These are phyloP conservation scores for Echeveria elegans DNA, from an alignment of 164 flowering plant genomes.

Conservation along the genomic window DNA sequence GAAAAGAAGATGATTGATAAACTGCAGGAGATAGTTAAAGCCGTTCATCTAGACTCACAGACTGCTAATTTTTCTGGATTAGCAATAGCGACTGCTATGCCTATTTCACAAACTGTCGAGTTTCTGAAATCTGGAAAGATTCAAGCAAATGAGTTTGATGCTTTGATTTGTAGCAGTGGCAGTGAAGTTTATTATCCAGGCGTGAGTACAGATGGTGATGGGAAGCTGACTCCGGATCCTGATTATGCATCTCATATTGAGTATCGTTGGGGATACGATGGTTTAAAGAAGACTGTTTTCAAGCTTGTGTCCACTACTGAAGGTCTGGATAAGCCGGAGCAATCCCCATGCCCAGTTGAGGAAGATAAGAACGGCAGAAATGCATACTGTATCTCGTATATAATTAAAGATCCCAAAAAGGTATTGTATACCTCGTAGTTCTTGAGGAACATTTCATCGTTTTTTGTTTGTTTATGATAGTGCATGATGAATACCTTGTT, in stretches of 20 bases:
- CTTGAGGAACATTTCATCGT: background rate
- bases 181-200: constrained; percentile 91
- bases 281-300: constrained; percentile 71
- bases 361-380: constrained; percentile 63
- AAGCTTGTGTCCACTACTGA: constrained; percentile 58
- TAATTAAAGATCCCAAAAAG: constrained; percentile 59
- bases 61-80: constrained; percentile 51
- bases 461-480: background rate
- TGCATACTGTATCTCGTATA: constrained; percentile 63
- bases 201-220: constrained; percentile 36
- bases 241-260: constrained; percentile 83
- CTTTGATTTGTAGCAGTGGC: constrained; percentile 88
- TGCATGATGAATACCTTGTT: background rate
- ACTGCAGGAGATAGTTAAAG: constrained; percentile 60
- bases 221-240: constrained; percentile 53
- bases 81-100: constrained; percentile 81
- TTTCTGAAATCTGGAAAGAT: constrained; percentile 56
- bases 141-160: constrained; percentile 71
- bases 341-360: constrained; percentile 28
- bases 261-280: constrained; percentile 87
- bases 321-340: constrained; percentile 17
- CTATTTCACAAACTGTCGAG: constrained; percentile 45
- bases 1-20: constrained; percentile 46
- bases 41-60: constrained; percentile 43
- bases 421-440: constrained; percentile 18